phyloP scores from a whole-genome alignment of 345 rosid genomes.

The rapeseed (Brassica napus) region Da-Ae NC_063444.1:8421001-8421500 shows the following conservation, averaged over 20 bases:
- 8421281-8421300: constrained; percentile 53
- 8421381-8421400: constrained; percentile 76
- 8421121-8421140: constrained; percentile 87
- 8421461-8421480: constrained; percentile 38
- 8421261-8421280: constrained; percentile 49
- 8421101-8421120: constrained; percentile 92
- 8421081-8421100: constrained; percentile 71
- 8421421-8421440: constrained; percentile 65
- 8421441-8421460: constrained; percentile 78
- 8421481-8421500: constrained; percentile 52
- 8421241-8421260: constrained; percentile 51
- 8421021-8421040: constrained; percentile 74
- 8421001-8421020: constrained; percentile 76
- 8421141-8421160: constrained; percentile 65
- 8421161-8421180: neutral
- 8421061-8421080: constrained; percentile 64
- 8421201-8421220: neutral
- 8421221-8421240: constrained; percentile 31
- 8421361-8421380: constrained; percentile 63
- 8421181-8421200: neutral
- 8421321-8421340: constrained; percentile 52
- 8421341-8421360: constrained; percentile 59
- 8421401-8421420: constrained; percentile 77
- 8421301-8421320: constrained; percentile 65
- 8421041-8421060: constrained; percentile 77